phyloP scores from a whole-genome alignment of 2,329 filamentous ascomycete genomes.

The Amauroascus niger region DNA sequence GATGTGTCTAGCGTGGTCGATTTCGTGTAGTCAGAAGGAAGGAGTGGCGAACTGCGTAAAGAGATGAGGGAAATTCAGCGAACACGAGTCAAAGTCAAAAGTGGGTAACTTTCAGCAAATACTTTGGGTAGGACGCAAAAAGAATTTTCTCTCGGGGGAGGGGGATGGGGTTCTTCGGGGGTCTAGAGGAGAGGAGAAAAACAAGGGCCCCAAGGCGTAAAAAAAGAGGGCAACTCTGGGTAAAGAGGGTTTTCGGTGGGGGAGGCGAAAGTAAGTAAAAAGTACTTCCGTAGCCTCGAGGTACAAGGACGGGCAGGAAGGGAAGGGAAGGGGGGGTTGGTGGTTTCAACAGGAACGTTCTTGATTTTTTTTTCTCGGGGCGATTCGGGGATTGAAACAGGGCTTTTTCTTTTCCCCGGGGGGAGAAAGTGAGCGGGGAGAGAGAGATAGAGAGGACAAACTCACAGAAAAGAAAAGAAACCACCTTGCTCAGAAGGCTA shows the following conservation, averaged over 20 bases:
- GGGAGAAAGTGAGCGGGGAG: no score
- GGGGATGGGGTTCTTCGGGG: neutral
- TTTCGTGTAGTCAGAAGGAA: constrained; percentile 14
- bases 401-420: neutral
- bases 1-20: constrained; percentile 33
- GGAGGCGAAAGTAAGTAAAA: constrained; percentile 9
- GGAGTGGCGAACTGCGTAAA: constrained; percentile 11
- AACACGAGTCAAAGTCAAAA: constrained; percentile 5
- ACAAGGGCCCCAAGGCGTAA: constrained; percentile 1
- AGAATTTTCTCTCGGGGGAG: neutral
- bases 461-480: neutral
- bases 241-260: constrained; percentile 5
- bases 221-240: neutral
- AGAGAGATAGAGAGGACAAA: no score
- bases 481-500: neutral
- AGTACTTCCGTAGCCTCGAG: constrained; percentile 3
- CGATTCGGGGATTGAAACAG: constrained; percentile 10
- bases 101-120: neutral
- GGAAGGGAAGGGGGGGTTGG: no score
- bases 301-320: neutral
- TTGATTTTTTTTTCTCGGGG: constrained; percentile 10
- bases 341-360: constrained; percentile 1
- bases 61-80: constrained; percentile 14
- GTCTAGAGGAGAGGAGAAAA: neutral
- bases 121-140: constrained; percentile 1